A percentile compares a stretch with the other conserved stretches of the same genome.
Evolutionary conservation across 1,139 yeast genomes (phyloP).

Genomic region (Casaregolazyma suthepensis): DNA sequence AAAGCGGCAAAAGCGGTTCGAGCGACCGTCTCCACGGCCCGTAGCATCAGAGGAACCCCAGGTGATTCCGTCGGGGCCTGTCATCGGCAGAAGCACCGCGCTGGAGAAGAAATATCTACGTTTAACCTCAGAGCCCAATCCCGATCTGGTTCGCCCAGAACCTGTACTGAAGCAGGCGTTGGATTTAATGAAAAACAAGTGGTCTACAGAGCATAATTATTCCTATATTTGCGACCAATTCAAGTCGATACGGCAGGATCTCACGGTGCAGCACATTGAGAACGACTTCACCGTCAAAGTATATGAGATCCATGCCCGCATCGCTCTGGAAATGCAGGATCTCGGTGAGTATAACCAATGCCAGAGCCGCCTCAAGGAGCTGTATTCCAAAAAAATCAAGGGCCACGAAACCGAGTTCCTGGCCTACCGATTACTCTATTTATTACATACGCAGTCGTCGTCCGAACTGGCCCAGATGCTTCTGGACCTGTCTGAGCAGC

Average conservation of each 20-base stretch:
- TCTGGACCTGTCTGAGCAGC: conserved; percentile 25
- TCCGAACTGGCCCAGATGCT: conserved; percentile 30
- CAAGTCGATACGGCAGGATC: conserved; percentile 86
- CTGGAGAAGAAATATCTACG: conserved; percentile 77
- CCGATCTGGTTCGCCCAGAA: conserved; percentile 72
- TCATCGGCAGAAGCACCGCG: conserved; percentile 60
- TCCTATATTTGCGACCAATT: conserved; percentile 82
- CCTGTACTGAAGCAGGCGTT: conserved; percentile 54
- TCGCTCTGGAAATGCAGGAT: conserved; percentile 79
- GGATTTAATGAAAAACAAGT: conserved; percentile 49
- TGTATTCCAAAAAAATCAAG: conserved; percentile 43
- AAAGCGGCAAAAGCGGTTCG: conserved; percentile 49
- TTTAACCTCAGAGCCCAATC: conserved; percentile 88
- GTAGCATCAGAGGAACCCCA: background rate
- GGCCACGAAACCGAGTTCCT: conserved; percentile 55
- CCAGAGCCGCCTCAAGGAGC: conserved; percentile 64
- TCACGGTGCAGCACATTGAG: conserved; percentile 86
- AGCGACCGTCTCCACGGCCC: conserved; percentile 16
- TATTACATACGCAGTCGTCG: conserved; percentile 66
- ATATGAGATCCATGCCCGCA: conserved; percentile 79
- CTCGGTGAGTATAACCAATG: conserved; percentile 95
- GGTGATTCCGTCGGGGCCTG: conserved; percentile 21
- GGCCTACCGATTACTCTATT: conserved; percentile 70
- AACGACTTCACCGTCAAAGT: conserved; percentile 71
- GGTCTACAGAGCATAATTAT: conserved; percentile 51